Evolutionary conservation across 2,329 filamentous ascomycete species (phyloP), one percentile per base, ranked within the genome.

Genomic region (Drechslerella coelobrocha): DNA sequence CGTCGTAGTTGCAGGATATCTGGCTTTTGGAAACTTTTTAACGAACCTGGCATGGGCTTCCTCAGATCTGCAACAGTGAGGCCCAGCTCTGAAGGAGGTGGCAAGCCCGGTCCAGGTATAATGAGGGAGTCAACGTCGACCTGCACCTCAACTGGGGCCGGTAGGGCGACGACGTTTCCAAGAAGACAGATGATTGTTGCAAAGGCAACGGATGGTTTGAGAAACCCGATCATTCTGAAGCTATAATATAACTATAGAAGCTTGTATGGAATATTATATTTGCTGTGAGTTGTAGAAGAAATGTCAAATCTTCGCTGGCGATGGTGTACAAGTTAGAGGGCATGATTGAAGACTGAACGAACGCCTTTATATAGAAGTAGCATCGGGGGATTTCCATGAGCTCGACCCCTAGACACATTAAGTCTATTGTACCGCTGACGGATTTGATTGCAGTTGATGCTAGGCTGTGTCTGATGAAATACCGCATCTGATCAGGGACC

Each of bases 161-260:
- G 60, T 9, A 39, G 48, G 7, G 60, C 60, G 23, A 34, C 17
- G 31, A 12, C 52, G 1, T 29, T 21, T 21, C 12, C 60, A 7
- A 62, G 14, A 19, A 57, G 8, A 34, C 52, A n/a, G 31, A 50
- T 9, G 23, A 24, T 24, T 9, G 51, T 17, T 14, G 52, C 27
- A 21, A 56, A 9, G 19, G 24, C 23, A 10, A 61, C 23, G 14
- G 48, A 19, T 2, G 41, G 10, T 24, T 56, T 63, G 17, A 31
- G 39, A 24, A 63, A 63, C n/a, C 41, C 60, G 19, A 63, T 31
- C 60, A 63, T 63, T 51, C 51, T 51, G 43, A 19, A 9, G 12
- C 12, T 39, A 39, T 6, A 39, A n/a, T 6, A 6, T 39, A 14
- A 4, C 12, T 14, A 14, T 14, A 14, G 17, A 14, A 39, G 29